phyloP scores from a whole-genome alignment of 306 rosid species.

The Vicia faba region DNA sequence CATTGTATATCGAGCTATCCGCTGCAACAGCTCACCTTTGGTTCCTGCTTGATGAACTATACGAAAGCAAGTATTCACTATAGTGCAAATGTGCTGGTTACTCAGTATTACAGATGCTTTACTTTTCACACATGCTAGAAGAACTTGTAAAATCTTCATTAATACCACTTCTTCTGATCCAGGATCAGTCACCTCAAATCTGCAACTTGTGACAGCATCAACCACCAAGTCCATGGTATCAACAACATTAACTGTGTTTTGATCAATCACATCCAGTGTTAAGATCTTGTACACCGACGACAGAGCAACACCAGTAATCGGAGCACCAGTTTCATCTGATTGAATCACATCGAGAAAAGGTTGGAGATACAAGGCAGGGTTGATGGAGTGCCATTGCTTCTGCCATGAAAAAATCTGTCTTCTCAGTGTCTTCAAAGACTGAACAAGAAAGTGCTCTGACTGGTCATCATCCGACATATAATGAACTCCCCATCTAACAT shows the following conservation, averaged over 20 bases:
- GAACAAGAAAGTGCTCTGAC: constrained; percentile 86
- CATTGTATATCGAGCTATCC: constrained; percentile 88
- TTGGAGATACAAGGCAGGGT: constrained; percentile 82
- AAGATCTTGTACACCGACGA: constrained; percentile 90
- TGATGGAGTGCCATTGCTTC: constrained; percentile 86
- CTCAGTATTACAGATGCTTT: constrained; percentile 90
- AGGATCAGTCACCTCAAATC: constrained; percentile 96
- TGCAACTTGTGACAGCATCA: constrained; percentile 95
- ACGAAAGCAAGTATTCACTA: constrained; percentile 93
- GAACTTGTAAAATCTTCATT: constrained; percentile 94
- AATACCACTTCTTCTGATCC: constrained; percentile 93
- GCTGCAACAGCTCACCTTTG: constrained; percentile 92
- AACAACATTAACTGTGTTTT: constrained; percentile 74
- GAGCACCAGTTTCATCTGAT: constrained; percentile 97
- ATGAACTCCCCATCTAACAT: constrained; percentile 93
- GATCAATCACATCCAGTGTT: constrained; percentile 86
- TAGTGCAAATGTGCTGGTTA: constrained; percentile 96
- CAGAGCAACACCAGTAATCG: constrained; percentile 91
- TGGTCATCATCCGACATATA: constrained; percentile 93
- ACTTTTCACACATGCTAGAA: constrained; percentile 92
- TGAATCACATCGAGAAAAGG: constrained; percentile 97
- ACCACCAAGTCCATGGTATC: constrained; percentile 94
- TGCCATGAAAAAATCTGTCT: constrained; percentile 87
- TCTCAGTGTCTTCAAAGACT: constrained; percentile 79
- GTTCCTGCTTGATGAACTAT: constrained; percentile 95